Evolutionary conservation across 345 rosid genomes (phyloP).

Genomic region (Citrus unshiu): DNA sequence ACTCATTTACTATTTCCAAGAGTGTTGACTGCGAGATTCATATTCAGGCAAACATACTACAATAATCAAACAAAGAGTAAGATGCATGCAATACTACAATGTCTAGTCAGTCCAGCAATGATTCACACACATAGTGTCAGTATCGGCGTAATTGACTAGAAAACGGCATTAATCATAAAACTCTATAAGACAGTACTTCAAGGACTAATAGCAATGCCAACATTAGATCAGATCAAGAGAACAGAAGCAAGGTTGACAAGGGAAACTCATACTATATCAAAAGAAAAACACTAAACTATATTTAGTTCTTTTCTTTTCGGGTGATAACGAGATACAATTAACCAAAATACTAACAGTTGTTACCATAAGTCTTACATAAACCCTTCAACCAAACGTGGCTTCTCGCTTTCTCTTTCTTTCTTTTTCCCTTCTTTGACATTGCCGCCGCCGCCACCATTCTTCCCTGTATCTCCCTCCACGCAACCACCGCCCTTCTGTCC

Average conservation of each 20-base stretch:
- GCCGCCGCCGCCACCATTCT: slow-evolving; percentile 8
- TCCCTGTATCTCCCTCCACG: slow-evolving; percentile 30
- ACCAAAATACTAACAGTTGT: neutral
- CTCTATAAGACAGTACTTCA: neutral
- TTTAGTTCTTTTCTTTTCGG: no score
- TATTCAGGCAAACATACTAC: neutral
- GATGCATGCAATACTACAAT: neutral
- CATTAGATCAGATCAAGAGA: neutral
- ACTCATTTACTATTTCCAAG: neutral
- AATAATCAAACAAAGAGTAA: neutral
- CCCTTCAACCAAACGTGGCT: slow-evolving; percentile 40
- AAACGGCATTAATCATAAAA: neutral
- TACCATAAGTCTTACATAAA: slow-evolving; percentile 12
- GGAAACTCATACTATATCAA: no score
- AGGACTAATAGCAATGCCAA: rapidly evolving
- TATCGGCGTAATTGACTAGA: neutral
- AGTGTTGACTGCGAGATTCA: neutral
- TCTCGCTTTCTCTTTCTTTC: slow-evolving; percentile 10
- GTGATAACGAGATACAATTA: neutral
- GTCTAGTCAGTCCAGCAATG: neutral
- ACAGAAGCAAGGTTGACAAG: neutral
- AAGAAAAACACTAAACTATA: neutral
- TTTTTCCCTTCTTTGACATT: slow-evolving; percentile 10
- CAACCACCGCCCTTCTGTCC: slow-evolving; percentile 19
- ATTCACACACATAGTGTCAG: neutral